Conservation (phyloP, 306 rosid species). For the Ammopiptanthus mongolicus region DNA sequence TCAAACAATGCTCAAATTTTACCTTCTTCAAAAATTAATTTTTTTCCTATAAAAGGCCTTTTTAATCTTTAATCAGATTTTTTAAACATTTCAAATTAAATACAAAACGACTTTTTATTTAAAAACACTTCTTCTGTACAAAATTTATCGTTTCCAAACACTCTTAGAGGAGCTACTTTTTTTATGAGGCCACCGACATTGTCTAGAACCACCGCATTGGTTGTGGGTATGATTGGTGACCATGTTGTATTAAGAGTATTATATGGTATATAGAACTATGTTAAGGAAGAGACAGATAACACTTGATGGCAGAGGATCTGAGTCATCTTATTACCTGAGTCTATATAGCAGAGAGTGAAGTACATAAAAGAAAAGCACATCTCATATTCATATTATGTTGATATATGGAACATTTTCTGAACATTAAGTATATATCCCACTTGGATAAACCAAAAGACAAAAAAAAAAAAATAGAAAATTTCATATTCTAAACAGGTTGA, state of each 20-base stretch:
- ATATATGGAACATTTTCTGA: not conserved
- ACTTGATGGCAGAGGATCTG: not conserved
- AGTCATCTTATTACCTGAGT: not conserved
- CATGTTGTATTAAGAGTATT: not conserved
- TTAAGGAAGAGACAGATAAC: not conserved
- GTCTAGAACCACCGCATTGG: slow-evolving; percentile 47
- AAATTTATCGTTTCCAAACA: no score
- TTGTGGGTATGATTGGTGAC: slow-evolving; percentile 18
- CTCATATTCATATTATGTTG: not conserved
- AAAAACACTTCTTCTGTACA: no score
- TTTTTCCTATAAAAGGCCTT: no score
- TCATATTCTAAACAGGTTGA: not conserved
- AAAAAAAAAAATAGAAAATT: not conserved
- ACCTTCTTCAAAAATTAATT: no score
- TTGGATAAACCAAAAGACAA: not conserved
- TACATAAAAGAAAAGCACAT: not conserved
- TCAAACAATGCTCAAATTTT: no score
- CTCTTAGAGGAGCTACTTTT: no score
- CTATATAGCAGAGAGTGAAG: not conserved
- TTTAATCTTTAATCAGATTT: no score
- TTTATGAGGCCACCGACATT: slow-evolving; percentile 60
- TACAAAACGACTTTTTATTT: no score
- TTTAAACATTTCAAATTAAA: no score
- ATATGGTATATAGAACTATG: not conserved
- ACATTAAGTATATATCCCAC: not conserved